Conservation (phyloP, 306 rosid species). For the Luffa aegyptiaca region DNA sequence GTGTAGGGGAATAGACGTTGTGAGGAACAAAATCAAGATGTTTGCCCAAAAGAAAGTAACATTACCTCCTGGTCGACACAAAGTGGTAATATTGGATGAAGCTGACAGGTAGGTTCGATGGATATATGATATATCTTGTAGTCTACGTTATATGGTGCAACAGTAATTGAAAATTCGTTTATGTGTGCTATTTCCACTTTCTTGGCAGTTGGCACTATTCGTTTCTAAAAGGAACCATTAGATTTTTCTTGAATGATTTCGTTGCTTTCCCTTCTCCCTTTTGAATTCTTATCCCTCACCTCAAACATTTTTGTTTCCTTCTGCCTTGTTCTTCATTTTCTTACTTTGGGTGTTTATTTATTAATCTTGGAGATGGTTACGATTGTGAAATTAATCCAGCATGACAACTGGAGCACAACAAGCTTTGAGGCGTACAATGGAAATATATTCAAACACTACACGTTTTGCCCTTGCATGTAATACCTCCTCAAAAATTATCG, state of each 20-base stretch:
- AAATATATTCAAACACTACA: conserved; percentile 84
- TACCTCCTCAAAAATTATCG: conserved; percentile 80
- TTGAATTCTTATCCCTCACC: neutral
- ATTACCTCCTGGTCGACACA: conserved; percentile 73
- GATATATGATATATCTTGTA: neutral
- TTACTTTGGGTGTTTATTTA: neutral
- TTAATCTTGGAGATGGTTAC: neutral
- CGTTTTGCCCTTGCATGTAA: conserved; percentile 97
- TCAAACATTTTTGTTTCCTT: neutral
- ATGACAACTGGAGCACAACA: conserved; percentile 98
- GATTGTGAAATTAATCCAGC: conserved; percentile 24
- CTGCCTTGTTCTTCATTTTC: neutral
- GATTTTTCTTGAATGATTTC: neutral
- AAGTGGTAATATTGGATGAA: conserved; percentile 82
- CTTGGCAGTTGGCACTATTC: neutral
- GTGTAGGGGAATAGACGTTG: conserved; percentile 88
- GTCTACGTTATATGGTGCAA: neutral
- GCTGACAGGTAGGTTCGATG: conserved; percentile 64
- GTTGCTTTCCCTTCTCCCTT: neutral
- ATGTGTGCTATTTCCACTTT: neutral
- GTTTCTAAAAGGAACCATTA: neutral
- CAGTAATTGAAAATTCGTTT: neutral
- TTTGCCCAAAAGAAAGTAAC: conserved; percentile 93
- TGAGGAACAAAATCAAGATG: conserved; percentile 95
- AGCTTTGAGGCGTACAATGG: conserved; percentile 94